A percentile compares a stretch with the other conserved stretches of the same genome.
Evolutionary conservation across 1,284 basidiomycete species (phyloP).

Genomic region (Tilletia caries): DNA sequence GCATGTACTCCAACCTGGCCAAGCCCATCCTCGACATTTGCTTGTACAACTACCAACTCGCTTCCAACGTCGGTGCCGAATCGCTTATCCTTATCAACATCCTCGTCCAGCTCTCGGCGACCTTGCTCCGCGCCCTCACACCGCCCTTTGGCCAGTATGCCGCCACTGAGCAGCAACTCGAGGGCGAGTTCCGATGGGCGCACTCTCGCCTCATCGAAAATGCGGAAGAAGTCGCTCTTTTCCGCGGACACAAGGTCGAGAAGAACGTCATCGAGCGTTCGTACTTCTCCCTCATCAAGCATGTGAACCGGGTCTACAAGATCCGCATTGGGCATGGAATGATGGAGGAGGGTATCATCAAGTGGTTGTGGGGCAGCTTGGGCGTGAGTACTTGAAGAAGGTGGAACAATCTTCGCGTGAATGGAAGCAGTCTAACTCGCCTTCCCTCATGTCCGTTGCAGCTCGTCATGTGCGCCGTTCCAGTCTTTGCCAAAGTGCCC

Average conservation of each 20-base stretch:
- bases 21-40: conserved; percentile 89
- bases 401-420: background rate
- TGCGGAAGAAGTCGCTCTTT: conserved; percentile 87
- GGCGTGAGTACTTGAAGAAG: conserved; percentile 65
- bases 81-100: conserved; percentile 80
- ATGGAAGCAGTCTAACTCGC: too few species aligned
- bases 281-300: conserved; percentile 81
- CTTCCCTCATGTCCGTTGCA: conserved; percentile 17
- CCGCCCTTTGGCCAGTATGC: conserved; percentile 93
- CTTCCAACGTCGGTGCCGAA: conserved; percentile 89
- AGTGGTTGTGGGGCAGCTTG: conserved; percentile 92
- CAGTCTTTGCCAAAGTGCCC: conserved; percentile 84
- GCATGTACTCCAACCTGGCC: conserved; percentile 67
- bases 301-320: conserved; percentile 77
- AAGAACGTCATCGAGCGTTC: conserved; percentile 88
- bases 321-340: conserved; percentile 86
- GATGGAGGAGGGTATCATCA: conserved; percentile 78
- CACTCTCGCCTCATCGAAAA: conserved; percentile 92
- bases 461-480: conserved; percentile 85
- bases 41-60: conserved; percentile 92
- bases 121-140: conserved; percentile 58
- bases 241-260: conserved; percentile 84
- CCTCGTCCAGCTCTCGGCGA: conserved; percentile 65
- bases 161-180: conserved; percentile 66
- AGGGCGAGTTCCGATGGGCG: conserved; percentile 81